phyloP scores from a whole-genome alignment of 2,329 filamentous ascomycete genomes.

The Pseudocercospora crystallina region DNA sequence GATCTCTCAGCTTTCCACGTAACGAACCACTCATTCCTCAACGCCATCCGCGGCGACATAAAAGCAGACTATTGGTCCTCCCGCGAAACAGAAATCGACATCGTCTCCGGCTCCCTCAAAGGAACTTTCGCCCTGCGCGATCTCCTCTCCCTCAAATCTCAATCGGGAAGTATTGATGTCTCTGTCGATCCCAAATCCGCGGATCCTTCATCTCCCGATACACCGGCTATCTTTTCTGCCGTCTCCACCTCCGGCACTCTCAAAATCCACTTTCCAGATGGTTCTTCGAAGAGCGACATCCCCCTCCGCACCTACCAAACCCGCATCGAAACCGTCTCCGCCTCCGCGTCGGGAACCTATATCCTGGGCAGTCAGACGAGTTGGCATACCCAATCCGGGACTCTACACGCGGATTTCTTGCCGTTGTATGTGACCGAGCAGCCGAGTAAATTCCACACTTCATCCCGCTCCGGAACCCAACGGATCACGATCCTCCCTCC shows the following conservation, averaged over 20 bases:
- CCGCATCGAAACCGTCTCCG: slow-evolving; percentile 39
- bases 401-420: slow-evolving; percentile 38
- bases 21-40: slow-evolving; percentile 35
- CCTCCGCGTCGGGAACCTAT: slow-evolving; percentile 40
- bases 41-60: slow-evolving; percentile 36
- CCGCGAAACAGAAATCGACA: slow-evolving; percentile 41
- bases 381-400: slow-evolving; percentile 39
- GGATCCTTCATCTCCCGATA: slow-evolving; percentile 15
- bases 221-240: slow-evolving; percentile 40
- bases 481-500: slow-evolving; percentile 35
- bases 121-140: slow-evolving; percentile 44
- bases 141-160: slow-evolving; percentile 41
- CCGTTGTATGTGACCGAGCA: slow-evolving; percentile 34
- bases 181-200: slow-evolving; percentile 40
- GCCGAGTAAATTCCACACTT: slow-evolving; percentile 31
- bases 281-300: slow-evolving; percentile 9
- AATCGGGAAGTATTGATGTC: slow-evolving; percentile 43
- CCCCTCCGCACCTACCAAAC: slow-evolving; percentile 45
- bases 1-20: slow-evolving; percentile 32
- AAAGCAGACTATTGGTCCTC: slow-evolving; percentile 36
- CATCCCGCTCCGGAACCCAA: slow-evolving; percentile 38
- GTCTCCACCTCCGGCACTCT: slow-evolving; percentile 40
- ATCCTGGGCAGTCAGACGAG: slow-evolving; percentile 42
- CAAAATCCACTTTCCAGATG: slow-evolving; percentile 33
- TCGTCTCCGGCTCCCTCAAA: slow-evolving; percentile 42